Evolutionary conservation across 768 basidiomycete species (phyloP).

Genomic region (Pholiota molesta): DNA sequence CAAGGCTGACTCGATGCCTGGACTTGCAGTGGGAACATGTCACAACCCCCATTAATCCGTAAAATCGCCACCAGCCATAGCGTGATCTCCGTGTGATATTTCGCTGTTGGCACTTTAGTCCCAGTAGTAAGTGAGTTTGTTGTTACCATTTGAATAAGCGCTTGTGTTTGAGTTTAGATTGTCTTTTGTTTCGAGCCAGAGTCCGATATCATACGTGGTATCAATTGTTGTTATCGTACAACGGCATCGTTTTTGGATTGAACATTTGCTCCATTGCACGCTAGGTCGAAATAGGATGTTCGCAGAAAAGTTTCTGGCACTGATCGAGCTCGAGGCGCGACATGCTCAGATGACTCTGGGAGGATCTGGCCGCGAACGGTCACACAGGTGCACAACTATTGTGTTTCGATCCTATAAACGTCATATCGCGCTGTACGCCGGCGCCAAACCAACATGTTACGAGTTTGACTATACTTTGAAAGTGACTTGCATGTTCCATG

Average conservation of each 20-base stretch:
- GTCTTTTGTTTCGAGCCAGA: background rate
- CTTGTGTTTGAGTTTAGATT: no score
- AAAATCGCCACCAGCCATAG: conserved; percentile 7
- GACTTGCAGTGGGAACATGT: background rate
- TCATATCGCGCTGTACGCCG: background rate
- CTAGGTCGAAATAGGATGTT: background rate
- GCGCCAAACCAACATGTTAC: background rate
- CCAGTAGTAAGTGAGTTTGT: background rate
- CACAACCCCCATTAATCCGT: conserved; percentile 7
- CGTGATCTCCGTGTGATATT: conserved; percentile 4
- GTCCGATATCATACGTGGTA: background rate
- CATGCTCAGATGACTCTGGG: background rate
- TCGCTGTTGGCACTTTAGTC: background rate
- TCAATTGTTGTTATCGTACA: background rate
- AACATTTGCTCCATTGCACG: background rate
- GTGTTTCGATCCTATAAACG: background rate
- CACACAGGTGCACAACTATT: background rate
- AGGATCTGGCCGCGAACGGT: background rate
- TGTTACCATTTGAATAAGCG: background rate
- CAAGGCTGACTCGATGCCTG: background rate
- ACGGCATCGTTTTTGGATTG: background rate
- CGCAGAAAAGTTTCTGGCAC: background rate
- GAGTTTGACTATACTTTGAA: background rate
- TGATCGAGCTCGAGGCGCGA: conserved; percentile 4
- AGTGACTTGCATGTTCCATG: background rate